These are phyloP conservation scores for Leptosphaerulina australis DNA, from an alignment of 2,329 filamentous ascomycete species.

Conservation along the genomic window DNA sequence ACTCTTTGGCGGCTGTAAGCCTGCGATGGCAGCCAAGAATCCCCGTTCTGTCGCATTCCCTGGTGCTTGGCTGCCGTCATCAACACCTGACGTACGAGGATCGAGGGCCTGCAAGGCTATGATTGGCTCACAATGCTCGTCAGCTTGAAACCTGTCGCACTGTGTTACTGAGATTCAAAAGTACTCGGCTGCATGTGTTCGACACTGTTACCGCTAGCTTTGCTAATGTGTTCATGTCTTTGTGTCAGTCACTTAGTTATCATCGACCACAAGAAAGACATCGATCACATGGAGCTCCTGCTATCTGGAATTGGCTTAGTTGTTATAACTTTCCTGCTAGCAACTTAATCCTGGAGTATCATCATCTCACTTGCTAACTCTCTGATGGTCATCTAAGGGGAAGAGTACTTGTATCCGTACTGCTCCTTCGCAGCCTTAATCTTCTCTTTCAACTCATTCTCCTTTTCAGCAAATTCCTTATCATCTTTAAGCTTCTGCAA, in stretches of 20 bases:
- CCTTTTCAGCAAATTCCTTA: slow-evolving; percentile 56
- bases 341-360: not conserved
- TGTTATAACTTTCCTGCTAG: not conserved
- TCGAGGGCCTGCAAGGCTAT: slow-evolving; percentile 19
- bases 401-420: slow-evolving; percentile 55
- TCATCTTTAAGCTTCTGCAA: slow-evolving; percentile 54
- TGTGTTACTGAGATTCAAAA: not conserved
- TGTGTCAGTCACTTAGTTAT: too few relatives aligned
- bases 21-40: slow-evolving; percentile 20
- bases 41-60: slow-evolving; percentile 28
- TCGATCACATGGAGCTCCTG: not conserved
- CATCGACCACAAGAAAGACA: not conserved
- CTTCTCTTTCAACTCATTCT: slow-evolving; percentile 47
- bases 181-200: not conserved
- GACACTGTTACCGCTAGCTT: not conserved
- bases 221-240: too few relatives aligned
- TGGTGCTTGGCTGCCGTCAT: slow-evolving; percentile 39
- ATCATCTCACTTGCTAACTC: not conserved
- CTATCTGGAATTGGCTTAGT: not conserved
- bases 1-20: slow-evolving; percentile 25
- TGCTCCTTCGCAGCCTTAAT: slow-evolving; percentile 53
- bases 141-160: slow-evolving; percentile 14
- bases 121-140: slow-evolving; percentile 33
- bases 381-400: slow-evolving; percentile 31
- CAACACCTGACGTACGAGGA: slow-evolving; percentile 24